Base-by-base conservation (phyloP, 2,329 filamentous ascomycete genomes). In the Fusarium burgessii region DNA sequence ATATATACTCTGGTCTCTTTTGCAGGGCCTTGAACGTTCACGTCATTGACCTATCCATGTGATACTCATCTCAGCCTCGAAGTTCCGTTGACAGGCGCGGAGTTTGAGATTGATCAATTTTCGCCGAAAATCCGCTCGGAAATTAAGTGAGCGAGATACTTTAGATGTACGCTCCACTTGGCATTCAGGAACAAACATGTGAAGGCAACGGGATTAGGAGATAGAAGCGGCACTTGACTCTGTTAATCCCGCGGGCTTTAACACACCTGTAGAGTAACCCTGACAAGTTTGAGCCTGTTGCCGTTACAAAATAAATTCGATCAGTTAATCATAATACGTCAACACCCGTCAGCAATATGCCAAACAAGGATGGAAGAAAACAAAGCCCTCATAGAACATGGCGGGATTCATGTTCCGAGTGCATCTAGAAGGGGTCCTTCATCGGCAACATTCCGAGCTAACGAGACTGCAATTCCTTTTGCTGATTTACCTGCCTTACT, bases 231-330 rank as follows among this genome's bases (percentile, higher is more conserved):
- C 23, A 7, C 25, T 41, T 17, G 23, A 52, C 17, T 29, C 23
- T 52, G 23, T 23, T 52, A 52, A 52, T 27, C 33, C 49, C 49
- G 49, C 49, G 49, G 49, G 49, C 49, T 29, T 52, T 41, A 38
- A 33, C 15, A 23, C 5, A 10, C 5, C 15, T 41, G 49, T 23
- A 52, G 18, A 6, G 49, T 13, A 52, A 41, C 49, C 7, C 13
- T 1, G 20, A 5, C 49, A 52, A 18, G 49, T 52, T 3, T n/a
- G 20, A n/a, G 23, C 49, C 40, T 52, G 49, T 52, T 41, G 23
- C 33, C 40, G 33, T 52, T 23, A 52, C 49, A 40, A 23, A 50
- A 50, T 50, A 29, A 29, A 29, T 29, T 9, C 29, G 29, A 29
- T 3, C 32, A 32, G 35, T 50, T 9, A 36, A 20, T 25, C 47